Evolutionary conservation across 140 eudicot species (phyloP).

Genomic region (Flaveria floridana): DNA sequence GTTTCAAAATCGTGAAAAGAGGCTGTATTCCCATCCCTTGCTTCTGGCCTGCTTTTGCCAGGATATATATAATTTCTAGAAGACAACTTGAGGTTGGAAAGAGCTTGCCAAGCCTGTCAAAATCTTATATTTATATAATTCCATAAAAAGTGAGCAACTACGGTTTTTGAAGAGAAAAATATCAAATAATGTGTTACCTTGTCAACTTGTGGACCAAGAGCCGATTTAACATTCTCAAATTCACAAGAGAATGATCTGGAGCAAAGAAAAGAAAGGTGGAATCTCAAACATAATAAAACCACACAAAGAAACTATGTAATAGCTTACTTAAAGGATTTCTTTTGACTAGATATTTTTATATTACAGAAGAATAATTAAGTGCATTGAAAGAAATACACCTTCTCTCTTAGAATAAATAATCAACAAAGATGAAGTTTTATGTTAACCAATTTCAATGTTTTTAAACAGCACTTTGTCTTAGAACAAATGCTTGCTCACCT

Average conservation of each 20-base stretch:
- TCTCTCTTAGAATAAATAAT: background rate
- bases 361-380: slow-evolving; percentile 12
- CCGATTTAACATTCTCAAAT: slow-evolving; percentile 43
- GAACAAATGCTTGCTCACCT: background rate
- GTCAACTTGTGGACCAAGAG: slow-evolving; percentile 48
- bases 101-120: slow-evolving; percentile 84
- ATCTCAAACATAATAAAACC: background rate
- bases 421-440: background rate
- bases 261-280: slow-evolving; percentile 15
- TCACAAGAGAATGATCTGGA: slow-evolving; percentile 53
- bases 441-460: slow-evolving; percentile 6
- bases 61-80: slow-evolving; percentile 57
- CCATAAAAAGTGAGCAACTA: background rate
- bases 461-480: background rate
- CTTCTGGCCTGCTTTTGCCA: slow-evolving; percentile 55
- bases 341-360: background rate
- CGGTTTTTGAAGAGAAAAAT: background rate
- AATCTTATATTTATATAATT: slow-evolving; percentile 9
- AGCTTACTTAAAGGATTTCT: background rate
- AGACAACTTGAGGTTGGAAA: slow-evolving; percentile 65
- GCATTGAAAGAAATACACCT: background rate
- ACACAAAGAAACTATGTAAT: background rate
- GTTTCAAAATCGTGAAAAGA: slow-evolving; percentile 34
- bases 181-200: slow-evolving; percentile 54
- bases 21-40: slow-evolving; percentile 30